Conservation (phyloP, 352 stramenopile species). For the Globisporangium cylindrosporum region DNA sequence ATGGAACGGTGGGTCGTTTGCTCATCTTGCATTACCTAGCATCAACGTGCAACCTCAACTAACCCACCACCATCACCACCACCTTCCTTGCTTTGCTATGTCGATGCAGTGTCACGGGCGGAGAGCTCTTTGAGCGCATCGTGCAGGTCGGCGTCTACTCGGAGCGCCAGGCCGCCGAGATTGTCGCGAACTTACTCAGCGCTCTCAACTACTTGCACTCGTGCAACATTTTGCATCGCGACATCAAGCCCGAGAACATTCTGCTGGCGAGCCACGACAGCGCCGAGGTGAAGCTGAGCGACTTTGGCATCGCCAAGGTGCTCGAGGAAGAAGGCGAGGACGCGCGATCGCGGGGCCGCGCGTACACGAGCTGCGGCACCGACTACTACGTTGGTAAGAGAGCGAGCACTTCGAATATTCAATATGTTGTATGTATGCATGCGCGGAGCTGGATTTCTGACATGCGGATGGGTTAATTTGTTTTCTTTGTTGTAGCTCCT, state of each 20-base stretch:
- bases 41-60: background rate
- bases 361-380: conserved; percentile 86
- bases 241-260: conserved; percentile 86
- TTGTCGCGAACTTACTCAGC: conserved; percentile 68
- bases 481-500: conserved; percentile 31
- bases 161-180: conserved; percentile 73
- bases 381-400: conserved; percentile 82
- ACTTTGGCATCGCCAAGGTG: conserved; percentile 85
- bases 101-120: conserved; percentile 63
- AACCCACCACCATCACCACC: background rate
- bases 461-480: background rate
- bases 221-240: conserved; percentile 78
- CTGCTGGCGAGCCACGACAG: conserved; percentile 72
- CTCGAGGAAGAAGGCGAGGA: conserved; percentile 78
- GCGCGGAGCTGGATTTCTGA: background rate
- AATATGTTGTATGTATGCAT: background rate
- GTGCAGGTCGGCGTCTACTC: conserved; percentile 81
- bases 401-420: conserved; percentile 5
- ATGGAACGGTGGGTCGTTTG: conserved; percentile 66
- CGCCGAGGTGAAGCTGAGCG: conserved; percentile 74
- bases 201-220: conserved; percentile 76
- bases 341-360: conserved; percentile 58
- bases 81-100: background rate
- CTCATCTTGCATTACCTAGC: background rate
- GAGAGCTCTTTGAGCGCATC: conserved; percentile 83